Conservation (phyloP, 495 filamentous ascomycete species). For the Daldinia loculata region DNA sequence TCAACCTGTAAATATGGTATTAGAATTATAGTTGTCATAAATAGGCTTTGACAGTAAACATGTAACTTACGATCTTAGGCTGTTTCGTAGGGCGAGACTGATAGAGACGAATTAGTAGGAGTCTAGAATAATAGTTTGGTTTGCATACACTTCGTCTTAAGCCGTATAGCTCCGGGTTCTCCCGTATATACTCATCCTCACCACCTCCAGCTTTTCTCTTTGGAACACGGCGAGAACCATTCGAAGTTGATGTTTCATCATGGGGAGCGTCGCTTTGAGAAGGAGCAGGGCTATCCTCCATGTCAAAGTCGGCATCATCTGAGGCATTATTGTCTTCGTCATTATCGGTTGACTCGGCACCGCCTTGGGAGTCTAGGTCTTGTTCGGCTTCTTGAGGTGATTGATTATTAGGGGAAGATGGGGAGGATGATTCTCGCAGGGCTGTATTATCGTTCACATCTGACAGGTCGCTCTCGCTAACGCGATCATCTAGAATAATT, state of each 20-base stretch:
- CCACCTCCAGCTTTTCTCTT: constrained; percentile 80
- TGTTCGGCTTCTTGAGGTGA: constrained; percentile 70
- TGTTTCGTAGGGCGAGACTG: constrained; percentile 63
- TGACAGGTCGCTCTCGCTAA: constrained; percentile 59
- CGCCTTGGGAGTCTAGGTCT: constrained; percentile 62
- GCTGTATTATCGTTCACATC: constrained; percentile 52
- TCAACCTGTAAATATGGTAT: constrained; percentile 63
- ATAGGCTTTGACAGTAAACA: neutral
- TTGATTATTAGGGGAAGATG: constrained; percentile 60
- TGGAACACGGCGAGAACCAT: constrained; percentile 66
- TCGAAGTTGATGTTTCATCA: constrained; percentile 71
- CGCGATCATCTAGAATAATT: constrained; percentile 44
- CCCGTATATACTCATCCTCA: constrained; percentile 82
- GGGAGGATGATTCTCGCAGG: constrained; percentile 35
- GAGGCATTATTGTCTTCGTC: constrained; percentile 66
- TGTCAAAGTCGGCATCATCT: constrained; percentile 82
- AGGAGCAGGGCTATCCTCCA: constrained; percentile 68
- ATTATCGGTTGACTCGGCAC: constrained; percentile 64
- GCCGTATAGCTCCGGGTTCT: constrained; percentile 96
- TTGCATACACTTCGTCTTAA: constrained; percentile 84
- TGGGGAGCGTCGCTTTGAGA: constrained; percentile 55
- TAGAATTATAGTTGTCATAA: constrained; percentile 25
- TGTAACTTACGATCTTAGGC: constrained; percentile 57
- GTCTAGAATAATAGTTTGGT: constrained; percentile 4
- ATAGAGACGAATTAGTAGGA: constrained; percentile 48